Base-by-base conservation (phyloP, 495 filamentous ascomycete species). In the Chlorociboria aeruginascens region DNA sequence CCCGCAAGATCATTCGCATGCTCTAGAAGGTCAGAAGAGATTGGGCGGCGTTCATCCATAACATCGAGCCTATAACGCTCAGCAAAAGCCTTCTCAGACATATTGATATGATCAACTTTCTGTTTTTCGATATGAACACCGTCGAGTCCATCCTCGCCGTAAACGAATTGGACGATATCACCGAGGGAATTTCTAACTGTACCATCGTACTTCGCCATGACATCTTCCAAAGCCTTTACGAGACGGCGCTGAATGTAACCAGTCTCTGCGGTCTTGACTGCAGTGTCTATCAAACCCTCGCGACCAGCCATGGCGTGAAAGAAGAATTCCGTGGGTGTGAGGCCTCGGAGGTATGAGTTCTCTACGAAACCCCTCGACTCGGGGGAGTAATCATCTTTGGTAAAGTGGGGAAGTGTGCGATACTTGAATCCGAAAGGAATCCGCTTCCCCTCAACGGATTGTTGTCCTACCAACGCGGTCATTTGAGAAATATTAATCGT, bases 281-380 rank as follows among this genome's bases (percentile, higher is more conserved):
- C 92, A 16, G 92, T 99, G 77, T 99, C 92, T 56, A 99, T 99
- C 39, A 99, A 73, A 92, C 92, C 92, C 67, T 99, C 92, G 69
- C 92, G 82, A 85, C 92, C 92, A 69, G 92, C 92, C 92, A 99
- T 99, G 54, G 92, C 92, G 70, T 99, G 92, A 75, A 99, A 99
- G 73, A 95, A 99, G 65, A 97, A 99, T 57, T 99, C 92, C 1
- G 84, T 83, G 1, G 92, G 89, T 0, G 92, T 99, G 49, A 99
- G 68, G 32, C 92, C 92, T 71, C 92, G 85, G 28, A 99, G 77
- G 57, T 99, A 99, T 0, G 92, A 99, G 67, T 99, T 99, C 67
- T 99, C 92, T 31, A 99, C 89, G 64, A 99, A 99, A 32, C 92
- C 92, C 65, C 90, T 80, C 35, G 93, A 92, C 60, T 96, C 89